Evolutionary conservation across 2,329 filamentous ascomycete species (phyloP).

Genomic region (Fusarium phyllophilum): DNA sequence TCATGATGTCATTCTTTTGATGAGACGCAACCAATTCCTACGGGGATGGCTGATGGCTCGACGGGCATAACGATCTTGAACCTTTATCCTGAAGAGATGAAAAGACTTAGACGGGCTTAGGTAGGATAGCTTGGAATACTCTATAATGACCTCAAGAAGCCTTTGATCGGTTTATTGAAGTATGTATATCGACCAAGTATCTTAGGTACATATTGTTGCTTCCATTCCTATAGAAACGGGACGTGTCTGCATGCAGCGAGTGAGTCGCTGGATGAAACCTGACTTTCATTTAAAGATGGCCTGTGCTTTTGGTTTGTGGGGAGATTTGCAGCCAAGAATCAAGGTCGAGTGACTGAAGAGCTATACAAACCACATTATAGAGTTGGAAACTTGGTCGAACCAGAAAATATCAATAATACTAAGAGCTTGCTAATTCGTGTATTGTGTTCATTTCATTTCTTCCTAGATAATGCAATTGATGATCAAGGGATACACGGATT

Average conservation of each 20-base stretch:
- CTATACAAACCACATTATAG: conserved; percentile 12
- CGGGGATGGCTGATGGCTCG: not conserved
- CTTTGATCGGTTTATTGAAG: not conserved
- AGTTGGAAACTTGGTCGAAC: not conserved
- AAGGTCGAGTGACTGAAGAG: not conserved
- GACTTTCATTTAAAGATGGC: conserved; percentile 21
- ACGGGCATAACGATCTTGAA: not conserved
- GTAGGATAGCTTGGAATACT: not conserved
- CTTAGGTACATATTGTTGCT: not conserved
- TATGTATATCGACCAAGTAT: not conserved
- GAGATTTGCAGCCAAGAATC: conserved; percentile 29
- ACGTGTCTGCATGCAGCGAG: conserved; percentile 18
- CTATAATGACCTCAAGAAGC: not conserved
- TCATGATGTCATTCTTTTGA: conserved; percentile 42
- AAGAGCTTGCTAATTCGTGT: too few species aligned
- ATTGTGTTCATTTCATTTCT: not conserved
- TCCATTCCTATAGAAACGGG: not conserved
- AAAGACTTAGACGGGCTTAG: not conserved
- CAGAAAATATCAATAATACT: not conserved
- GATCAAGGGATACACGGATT: not conserved
- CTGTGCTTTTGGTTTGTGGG: conserved; percentile 34
- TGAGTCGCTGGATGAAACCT: conserved; percentile 27
- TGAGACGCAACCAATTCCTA: conserved; percentile 16
- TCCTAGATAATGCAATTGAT: not conserved
- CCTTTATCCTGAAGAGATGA: not conserved